phyloP scores from a whole-genome alignment of 768 basidiomycete species.

The Leucosporidium scottii region DNA sequence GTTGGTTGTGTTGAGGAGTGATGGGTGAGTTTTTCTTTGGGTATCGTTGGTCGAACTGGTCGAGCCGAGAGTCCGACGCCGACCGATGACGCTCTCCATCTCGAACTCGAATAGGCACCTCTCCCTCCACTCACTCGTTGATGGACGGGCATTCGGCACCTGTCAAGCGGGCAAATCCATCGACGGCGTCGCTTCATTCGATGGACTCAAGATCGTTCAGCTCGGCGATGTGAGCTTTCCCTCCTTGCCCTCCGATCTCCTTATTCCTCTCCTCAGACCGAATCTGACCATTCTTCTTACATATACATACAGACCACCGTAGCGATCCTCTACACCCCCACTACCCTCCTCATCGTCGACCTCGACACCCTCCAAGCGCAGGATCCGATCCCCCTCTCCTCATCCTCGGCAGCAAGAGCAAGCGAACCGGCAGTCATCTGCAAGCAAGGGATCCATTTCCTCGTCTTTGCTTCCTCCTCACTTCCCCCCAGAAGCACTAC shows the following conservation, averaged over 20 bases:
- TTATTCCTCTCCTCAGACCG: fast-evolving
- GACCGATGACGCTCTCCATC: too few relatives aligned
- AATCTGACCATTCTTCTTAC: too few relatives aligned
- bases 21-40: conserved; percentile 4
- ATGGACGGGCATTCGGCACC: conserved; percentile 2
- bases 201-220: not conserved
- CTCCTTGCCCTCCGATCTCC: not conserved
- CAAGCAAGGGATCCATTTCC: not conserved
- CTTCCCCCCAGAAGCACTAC: too few relatives aligned
- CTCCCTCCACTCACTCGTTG: conserved; percentile 11
- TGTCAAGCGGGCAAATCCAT: not conserved
- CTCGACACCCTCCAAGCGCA: conserved; percentile 15
- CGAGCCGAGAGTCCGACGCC: too few relatives aligned
- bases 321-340: not conserved
- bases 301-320: not conserved
- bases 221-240: not conserved
- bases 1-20: not conserved
- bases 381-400: not conserved
- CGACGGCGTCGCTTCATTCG: not conserved
- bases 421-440: not conserved
- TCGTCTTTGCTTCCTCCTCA: not conserved
- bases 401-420: not conserved
- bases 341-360: conserved; percentile 1
- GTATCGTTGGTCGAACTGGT: too few relatives aligned
- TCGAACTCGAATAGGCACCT: conserved; percentile 1